phyloP scores from a whole-genome alignment of 441 rosid species.

The Corymbia calophylla region DNA sequence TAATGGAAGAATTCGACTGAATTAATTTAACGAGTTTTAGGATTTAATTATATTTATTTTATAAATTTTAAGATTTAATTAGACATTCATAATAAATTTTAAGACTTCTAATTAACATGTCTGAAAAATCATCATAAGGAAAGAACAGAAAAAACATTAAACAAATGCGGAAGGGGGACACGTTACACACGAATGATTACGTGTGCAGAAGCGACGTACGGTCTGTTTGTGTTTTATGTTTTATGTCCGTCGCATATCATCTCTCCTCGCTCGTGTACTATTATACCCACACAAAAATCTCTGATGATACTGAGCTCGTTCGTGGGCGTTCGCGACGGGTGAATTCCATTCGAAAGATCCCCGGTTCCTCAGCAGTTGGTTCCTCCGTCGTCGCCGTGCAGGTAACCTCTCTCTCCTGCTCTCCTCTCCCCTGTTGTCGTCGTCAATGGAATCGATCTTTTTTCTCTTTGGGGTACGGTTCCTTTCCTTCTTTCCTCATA shows the following conservation, averaged over 20 bases:
- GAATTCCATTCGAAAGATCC: neutral
- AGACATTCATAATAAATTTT: too few relatives aligned
- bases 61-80: too few relatives aligned
- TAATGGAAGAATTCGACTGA: too few relatives aligned
- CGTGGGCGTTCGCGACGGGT: neutral
- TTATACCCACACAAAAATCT: neutral
- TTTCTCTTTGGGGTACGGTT: neutral
- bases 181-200: neutral
- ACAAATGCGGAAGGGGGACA: neutral
- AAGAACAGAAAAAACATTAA: neutral
- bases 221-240: neutral
- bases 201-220: neutral
- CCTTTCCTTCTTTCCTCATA: neutral
- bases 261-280: neutral
- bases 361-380: neutral
- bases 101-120: too few relatives aligned
- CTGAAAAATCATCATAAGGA: neutral
- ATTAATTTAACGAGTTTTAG: too few relatives aligned
- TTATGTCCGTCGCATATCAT: rapidly evolving
- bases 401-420: neutral
- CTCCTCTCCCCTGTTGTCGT: neutral
- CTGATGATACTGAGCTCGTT: neutral
- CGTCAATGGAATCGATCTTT: neutral
- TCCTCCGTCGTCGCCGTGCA: neutral
- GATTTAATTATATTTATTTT: too few relatives aligned